Base-by-base conservation (phyloP, 2,329 filamentous ascomycete genomes). In the Ceratocystis albifundus region DNA sequence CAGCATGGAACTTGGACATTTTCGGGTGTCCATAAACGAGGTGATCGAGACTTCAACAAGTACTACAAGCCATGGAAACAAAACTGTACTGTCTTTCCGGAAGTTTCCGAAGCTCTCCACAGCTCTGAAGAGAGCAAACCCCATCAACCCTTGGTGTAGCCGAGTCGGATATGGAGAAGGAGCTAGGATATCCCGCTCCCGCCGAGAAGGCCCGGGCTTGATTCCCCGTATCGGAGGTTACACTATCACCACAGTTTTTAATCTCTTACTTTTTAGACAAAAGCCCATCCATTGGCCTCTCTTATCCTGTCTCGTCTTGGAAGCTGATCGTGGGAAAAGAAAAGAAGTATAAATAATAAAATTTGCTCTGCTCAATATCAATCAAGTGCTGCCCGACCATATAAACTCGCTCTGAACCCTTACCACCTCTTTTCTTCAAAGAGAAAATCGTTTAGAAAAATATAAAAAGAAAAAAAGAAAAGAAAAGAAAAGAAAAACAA, bases 161-260 rank as follows among this genome's bases (percentile, higher is more conserved):
- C 5, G 15, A 36, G 28, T 66, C 64, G 44, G 64, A 66, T 53
- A 66, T 62, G 44, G 55, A 61, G 28, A 50, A 62, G 64, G 41
- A 57, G 44, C 57, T 44, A 61, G 45, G 64, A 10, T 61, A 66
- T 57, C 28, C 57, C 32, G 63, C 62, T 45, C 48, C 57, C 48
- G 66, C 69, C 69, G 69, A 66, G 68, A 63, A 68, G 69, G 62
- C 69, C 69, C 62, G 69, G 69, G 69, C 70, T 70, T 69, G 68
- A 70, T 69, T 70, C 69, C 67, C 69, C 64, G 69, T 69, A 68
- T 66, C 69, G 68, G 69, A 70, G 66, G 25, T 15, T 41, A 30
- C 10, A 36, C 32, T 36, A 36, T 8, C 8, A 36, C 32, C 8
- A 3, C 32, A 12, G 32, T 2, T 36, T 8, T 3, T 4, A 10